These are phyloP conservation scores for Crepidotus variabilis DNA, from an alignment of 768 basidiomycete genomes.

Conservation along the genomic window DNA sequence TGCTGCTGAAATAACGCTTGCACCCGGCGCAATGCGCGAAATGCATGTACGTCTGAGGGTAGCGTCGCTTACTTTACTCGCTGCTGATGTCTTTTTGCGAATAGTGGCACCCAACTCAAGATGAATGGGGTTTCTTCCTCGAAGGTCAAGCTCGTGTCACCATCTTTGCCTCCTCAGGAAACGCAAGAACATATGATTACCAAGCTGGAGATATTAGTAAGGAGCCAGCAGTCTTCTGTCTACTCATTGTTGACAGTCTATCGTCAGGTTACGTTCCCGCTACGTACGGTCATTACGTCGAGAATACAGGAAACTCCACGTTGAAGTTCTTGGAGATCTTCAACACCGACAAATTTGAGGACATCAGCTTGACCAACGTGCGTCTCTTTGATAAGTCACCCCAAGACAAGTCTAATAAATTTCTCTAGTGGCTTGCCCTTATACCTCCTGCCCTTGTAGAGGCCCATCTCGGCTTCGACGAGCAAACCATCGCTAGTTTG, in stretches of 20 bases:
- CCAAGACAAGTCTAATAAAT: neutral
- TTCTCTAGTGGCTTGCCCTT: constrained; percentile 51
- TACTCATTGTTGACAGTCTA: neutral
- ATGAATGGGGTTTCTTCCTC: constrained; percentile 62
- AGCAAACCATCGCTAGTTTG: constrained; percentile 46
- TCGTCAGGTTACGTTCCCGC: constrained; percentile 17
- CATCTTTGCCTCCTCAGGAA: constrained; percentile 50
- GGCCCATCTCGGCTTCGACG: constrained; percentile 51
- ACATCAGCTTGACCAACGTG: constrained; percentile 43
- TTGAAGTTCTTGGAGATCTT: constrained; percentile 61
- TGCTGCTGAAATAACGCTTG: constrained; percentile 53
- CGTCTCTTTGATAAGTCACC: neutral
- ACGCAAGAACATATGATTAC: constrained; percentile 59
- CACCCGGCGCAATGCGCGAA: constrained; percentile 51
- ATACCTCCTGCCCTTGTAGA: constrained; percentile 57
- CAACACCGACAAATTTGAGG: constrained; percentile 47
- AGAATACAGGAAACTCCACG: constrained; percentile 61
- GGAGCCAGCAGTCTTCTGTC: constrained; percentile 29
- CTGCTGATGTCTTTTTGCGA: neutral
- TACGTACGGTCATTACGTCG: constrained; percentile 64
- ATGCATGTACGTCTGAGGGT: neutral
- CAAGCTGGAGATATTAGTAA: constrained; percentile 57
- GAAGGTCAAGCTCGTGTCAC: constrained; percentile 55
- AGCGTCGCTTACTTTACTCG: neutral
- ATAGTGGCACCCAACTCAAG: constrained; percentile 64